Evolutionary conservation across 352 stramenopile species (phyloP), one percentile per base, ranked within the genome.

Genomic region (Plasmopara halstedii): DNA sequence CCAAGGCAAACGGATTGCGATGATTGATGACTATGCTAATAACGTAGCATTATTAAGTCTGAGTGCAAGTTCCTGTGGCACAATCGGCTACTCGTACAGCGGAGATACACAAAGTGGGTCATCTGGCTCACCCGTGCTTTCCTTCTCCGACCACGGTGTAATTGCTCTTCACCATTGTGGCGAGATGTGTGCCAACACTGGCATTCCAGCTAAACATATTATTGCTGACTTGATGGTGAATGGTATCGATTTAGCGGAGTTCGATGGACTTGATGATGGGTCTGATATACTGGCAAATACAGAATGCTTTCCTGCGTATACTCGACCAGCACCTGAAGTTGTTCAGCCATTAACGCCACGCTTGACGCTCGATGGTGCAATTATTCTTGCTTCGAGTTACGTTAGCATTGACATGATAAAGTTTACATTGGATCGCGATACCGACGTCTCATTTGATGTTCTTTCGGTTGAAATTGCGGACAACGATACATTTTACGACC

Each of bases 121-220:
- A 2, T 85, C 73, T 0, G 73, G 77, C 0, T 82, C 77, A 6
- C 77, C 73, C 0, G 68, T 85, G 0, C 26, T 88, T 10, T 70
- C 68, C 4, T 61, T 51, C 3, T 23, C 31, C 0, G 70, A 85
- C 43, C 60, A 83, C 39, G 58, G 64, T 4, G 73, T 88, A n/a
- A 60, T 85, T 31, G 73, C 67, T 17, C 68, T 86, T 19, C 72
- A 88, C 33, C 73, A 83, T 43, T 86, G 77, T 53, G 73, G 73
- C 2, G 46, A 71, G 25, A 54, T 58, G 41, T 86, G 73, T 33
- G 46, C 53, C 4, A 86, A 86, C 33, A 71, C 58, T 13, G 77
- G 67, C 5, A 71, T 88, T n/a, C 70, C 67, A 14, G 66, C 68
- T 0, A 44, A 54, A 13, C 50, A 22, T 14, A 78, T 85, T 44